Evolutionary conservation across 1,139 yeast genomes (phyloP).

Genomic region (Kazachstania sp.): DNA sequence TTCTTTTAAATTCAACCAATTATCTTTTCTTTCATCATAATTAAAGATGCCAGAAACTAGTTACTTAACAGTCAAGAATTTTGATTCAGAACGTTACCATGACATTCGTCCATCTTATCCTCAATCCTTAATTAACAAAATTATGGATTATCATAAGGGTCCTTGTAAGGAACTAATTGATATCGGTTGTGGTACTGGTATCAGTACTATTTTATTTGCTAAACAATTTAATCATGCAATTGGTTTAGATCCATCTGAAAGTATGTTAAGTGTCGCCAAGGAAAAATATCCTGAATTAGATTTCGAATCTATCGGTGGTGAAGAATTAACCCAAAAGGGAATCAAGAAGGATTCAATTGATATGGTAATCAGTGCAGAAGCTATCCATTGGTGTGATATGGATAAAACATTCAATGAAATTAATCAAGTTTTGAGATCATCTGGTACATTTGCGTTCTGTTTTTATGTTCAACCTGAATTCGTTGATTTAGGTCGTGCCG

Average conservation of each 20-base stretch:
- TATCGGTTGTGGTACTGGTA: conserved; percentile 67
- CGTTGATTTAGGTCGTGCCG: conserved; percentile 24
- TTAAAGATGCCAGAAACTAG: conserved; percentile 8
- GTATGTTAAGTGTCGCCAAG: conserved; percentile 51
- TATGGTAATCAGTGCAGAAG: conserved; percentile 62
- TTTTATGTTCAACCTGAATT: conserved; percentile 57
- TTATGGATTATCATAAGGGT: conserved; percentile 32
- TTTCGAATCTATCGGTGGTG: conserved; percentile 29
- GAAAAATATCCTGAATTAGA: conserved; percentile 5
- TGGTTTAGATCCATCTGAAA: conserved; percentile 58
- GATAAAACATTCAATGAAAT: conserved; percentile 44
- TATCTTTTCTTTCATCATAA: too few relatives aligned
- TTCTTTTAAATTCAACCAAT: too few relatives aligned
- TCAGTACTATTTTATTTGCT: conserved; percentile 48
- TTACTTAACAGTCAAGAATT: conserved; percentile 32
- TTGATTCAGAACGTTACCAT: conserved; percentile 45
- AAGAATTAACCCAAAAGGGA: conserved; percentile 20
- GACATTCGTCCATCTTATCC: conserved; percentile 52
- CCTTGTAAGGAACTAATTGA: conserved; percentile 42
- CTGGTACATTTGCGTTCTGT: conserved; percentile 68
- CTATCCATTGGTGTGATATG: conserved; percentile 68
- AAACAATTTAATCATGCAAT: conserved; percentile 38
- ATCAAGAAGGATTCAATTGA: conserved; percentile 40
- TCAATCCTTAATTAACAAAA: conserved; percentile 35
- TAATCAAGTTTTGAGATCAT: conserved; percentile 43